Evolutionary conservation across 208 protist species (phyloP).

Genomic region (Leishmania tropica): DNA sequence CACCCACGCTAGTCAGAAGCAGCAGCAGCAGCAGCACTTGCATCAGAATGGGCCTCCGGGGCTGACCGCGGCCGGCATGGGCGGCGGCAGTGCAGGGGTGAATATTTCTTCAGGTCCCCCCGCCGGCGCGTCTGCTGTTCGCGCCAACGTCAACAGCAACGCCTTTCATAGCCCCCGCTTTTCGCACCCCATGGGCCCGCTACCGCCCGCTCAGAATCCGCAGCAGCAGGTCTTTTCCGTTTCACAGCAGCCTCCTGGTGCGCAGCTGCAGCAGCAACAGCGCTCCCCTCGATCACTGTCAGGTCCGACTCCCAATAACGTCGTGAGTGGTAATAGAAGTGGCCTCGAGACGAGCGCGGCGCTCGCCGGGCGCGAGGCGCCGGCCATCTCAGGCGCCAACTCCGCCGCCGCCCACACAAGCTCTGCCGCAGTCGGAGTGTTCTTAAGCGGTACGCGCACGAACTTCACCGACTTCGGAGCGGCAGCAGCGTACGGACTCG

Average conservation of each 20-base stretch:
- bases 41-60: neutral
- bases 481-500: conserved; percentile 31
- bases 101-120: neutral
- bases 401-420: conserved; percentile 37
- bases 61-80: neutral
- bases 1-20: neutral
- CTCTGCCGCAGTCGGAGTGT: conserved; percentile 27
- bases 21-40: conserved; percentile 6
- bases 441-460: conserved; percentile 52
- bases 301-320: neutral
- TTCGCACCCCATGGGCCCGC: neutral
- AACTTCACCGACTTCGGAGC: conserved; percentile 48
- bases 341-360: conserved; percentile 1
- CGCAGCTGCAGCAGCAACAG: conserved; percentile 18
- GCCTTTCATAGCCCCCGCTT: conserved; percentile 13
- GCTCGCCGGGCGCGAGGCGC: conserved; percentile 28
- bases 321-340: conserved; percentile 1
- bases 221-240: neutral
- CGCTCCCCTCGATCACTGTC: conserved; percentile 5
- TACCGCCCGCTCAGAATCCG: neutral
- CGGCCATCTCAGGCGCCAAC: conserved; percentile 38
- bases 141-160: neutral
- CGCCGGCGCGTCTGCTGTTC: neutral
- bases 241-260: neutral
- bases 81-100: neutral